Conservation (phyloP, 1,139 yeast species). For the Entelexis paramagnoliae region DNA sequence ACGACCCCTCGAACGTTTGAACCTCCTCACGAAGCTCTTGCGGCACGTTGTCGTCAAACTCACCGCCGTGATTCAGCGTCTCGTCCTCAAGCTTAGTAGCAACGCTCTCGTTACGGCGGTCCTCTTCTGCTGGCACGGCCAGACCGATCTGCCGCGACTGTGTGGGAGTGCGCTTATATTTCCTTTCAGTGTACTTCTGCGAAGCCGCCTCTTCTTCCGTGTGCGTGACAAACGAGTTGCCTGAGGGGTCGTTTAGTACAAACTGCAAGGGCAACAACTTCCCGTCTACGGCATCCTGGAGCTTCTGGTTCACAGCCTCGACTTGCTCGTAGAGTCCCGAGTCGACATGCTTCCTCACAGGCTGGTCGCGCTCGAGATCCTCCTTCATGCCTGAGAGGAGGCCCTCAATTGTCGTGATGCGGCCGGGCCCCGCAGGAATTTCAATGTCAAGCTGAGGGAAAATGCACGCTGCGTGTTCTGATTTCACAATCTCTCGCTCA, state of each 20-base stretch:
- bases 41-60: conserved; percentile 49
- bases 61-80: conserved; percentile 21
- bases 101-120: conserved; percentile 24
- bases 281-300: conserved; percentile 47
- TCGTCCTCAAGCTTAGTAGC: conserved; percentile 24
- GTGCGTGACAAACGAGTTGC: conserved; percentile 83
- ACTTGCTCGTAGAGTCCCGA: conserved; percentile 72
- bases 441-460: conserved; percentile 83
- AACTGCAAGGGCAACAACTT: conserved; percentile 71
- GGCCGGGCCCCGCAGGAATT: conserved; percentile 92
- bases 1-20: conserved; percentile 83
- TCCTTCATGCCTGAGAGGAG: conserved; percentile 68
- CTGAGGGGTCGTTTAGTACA: conserved; percentile 85
- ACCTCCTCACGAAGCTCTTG: conserved; percentile 82
- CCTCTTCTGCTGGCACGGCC: conserved; percentile 53
- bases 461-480: conserved; percentile 74
- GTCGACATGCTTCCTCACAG: conserved; percentile 57
- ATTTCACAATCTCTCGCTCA: conserved; percentile 83
- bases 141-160: conserved; percentile 85
- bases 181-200: conserved; percentile 55
- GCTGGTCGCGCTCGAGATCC: conserved; percentile 77
- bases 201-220: conserved; percentile 54
- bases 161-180: conserved; percentile 76
- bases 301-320: conserved; percentile 50
- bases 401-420: conserved; percentile 87